These are phyloP conservation scores for Dryas drummondii DNA, from an alignment of 306 rosid genomes.

Conservation along the genomic window DNA sequence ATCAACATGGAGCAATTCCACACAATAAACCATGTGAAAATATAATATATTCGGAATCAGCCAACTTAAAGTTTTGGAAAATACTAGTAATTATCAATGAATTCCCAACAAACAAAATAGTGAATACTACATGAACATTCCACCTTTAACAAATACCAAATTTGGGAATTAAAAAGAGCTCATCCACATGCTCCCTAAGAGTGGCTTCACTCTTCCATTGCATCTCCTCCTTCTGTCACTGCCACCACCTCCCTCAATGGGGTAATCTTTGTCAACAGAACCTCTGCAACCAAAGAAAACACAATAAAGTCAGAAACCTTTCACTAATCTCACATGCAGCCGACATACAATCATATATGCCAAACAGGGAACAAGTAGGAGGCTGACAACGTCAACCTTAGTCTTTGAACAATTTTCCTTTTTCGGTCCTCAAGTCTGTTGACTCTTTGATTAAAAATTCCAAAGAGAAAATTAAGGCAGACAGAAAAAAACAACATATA, in stretches of 20 bases:
- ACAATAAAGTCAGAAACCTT: slow-evolving; percentile 12
- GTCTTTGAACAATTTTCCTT: background rate
- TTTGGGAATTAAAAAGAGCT: no score
- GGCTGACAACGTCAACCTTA: background rate
- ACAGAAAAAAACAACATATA: background rate
- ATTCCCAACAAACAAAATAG: background rate
- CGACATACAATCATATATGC: background rate
- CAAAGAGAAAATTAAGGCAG: background rate
- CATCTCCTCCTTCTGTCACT: slow-evolving; percentile 69
- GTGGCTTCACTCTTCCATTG: slow-evolving; percentile 75
- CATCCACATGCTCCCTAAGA: background rate
- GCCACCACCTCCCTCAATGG: slow-evolving; percentile 66
- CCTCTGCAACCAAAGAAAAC: slow-evolving; percentile 59
- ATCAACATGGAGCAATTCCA: no score
- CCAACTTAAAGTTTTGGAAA: background rate
- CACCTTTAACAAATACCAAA: no score
- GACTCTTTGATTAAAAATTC: background rate
- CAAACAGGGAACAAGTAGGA: background rate
- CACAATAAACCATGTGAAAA: background rate
- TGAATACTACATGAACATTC: background rate
- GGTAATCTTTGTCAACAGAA: slow-evolving; percentile 75
- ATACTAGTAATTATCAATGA: background rate
- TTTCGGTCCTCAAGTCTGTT: background rate
- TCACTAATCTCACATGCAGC: background rate
- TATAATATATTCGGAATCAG: background rate